phyloP scores from a whole-genome alignment of 441 rosid genomes.

The Lepidium campestre region DNA sequence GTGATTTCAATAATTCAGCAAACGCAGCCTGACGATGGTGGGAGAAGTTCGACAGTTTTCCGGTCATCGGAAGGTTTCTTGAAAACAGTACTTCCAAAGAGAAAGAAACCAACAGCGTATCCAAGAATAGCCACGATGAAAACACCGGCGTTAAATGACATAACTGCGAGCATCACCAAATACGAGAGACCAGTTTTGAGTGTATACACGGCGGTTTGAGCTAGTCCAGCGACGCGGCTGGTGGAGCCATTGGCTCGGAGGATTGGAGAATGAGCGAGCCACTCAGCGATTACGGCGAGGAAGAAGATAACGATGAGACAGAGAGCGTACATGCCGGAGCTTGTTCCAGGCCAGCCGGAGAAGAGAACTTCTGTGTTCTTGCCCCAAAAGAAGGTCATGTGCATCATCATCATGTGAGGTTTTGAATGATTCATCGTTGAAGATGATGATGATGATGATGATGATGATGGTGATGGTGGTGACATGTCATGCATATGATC shows the following conservation, averaged over 20 bases:
- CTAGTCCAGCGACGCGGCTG: conserved; percentile 28
- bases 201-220: conserved; percentile 39
- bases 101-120: conserved; percentile 42
- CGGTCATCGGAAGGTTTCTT: conserved; percentile 2
- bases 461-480: conserved; percentile 23
- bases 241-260: conserved; percentile 18
- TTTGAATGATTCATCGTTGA: conserved; percentile 15
- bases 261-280: conserved; percentile 32
- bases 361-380: conserved; percentile 46
- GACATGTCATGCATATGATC: conserved; percentile 25
- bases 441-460: conserved; percentile 26
- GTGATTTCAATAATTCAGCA: neutral
- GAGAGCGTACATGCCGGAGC: conserved; percentile 42
- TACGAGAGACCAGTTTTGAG: conserved; percentile 40
- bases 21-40: conserved; percentile 25
- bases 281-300: conserved; percentile 39
- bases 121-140: conserved; percentile 51
- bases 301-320: conserved; percentile 43
- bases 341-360: conserved; percentile 52
- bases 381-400: conserved; percentile 67
- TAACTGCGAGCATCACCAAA: conserved; percentile 58
- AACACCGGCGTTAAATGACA: conserved; percentile 67
- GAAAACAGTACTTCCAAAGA: conserved; percentile 45
- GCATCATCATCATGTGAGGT: conserved; percentile 40
- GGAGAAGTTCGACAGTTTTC: conserved; percentile 28